Evolutionary conservation across 257 asterid species (phyloP), one percentile per base, ranked within the genome.

Genomic region (Nicotiana benthamiana): DNA sequence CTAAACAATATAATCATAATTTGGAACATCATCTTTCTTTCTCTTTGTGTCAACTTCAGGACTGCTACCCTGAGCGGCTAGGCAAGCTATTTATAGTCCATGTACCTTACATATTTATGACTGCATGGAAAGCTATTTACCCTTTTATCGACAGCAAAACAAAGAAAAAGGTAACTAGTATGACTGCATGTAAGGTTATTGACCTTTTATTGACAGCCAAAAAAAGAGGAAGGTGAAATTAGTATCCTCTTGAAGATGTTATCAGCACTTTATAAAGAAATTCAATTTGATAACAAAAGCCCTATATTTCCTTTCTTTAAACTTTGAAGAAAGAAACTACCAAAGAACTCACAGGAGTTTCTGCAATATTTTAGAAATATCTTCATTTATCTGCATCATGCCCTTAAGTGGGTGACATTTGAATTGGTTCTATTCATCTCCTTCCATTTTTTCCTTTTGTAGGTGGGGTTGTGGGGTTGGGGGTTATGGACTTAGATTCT

Each of bases 31-130:
- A 27, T 79, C 28, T 6, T 40, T 8, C 24, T n/a, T 52, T 63
- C 24, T 56, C 22, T 12, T 75, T 27, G 12, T 64, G 75, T 53
- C 28, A 6, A 67, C 11, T 80, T 60, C 86, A 93, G 98, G 97
- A 94, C 79, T 93, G 86, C 90, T 94, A 90, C 84, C 98, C 98
- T 0, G 97, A 94, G 92, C 90, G 98, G 90, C 94, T 94, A 63
- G 96, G 96, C 53, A 93, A 90, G 89, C 30, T 90, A 83, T 85
- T 87, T 64, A 85, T 93, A 54, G 87, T 93, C 82, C 93, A 93
- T 66, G 96, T 84, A 60, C 97, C 98, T 74, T 93, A 88, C 82
- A 36, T 93, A 77, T 93, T 93, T 88, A 93, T 90, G 97, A 90
- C 93, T 8, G 97, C 94, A 0, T 94, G 98, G 97, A 94, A 94